Evolutionary conservation across 2,329 filamentous ascomycete species (phyloP).

Genomic region (Ophiostoma australiae): DNA sequence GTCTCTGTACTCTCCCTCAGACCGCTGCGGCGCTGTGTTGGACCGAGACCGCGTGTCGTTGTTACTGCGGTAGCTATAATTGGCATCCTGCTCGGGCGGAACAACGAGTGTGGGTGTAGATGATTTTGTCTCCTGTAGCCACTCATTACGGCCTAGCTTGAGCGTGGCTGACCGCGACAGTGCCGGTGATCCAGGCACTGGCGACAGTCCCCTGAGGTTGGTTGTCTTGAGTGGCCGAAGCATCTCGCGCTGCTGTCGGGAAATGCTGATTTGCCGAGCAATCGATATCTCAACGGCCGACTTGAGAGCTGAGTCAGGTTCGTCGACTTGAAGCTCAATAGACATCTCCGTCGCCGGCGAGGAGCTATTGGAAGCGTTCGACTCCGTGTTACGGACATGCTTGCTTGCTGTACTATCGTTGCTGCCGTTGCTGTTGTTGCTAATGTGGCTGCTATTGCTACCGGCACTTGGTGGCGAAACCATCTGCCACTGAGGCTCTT

Average conservation of each 20-base stretch:
- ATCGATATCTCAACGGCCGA: slow-evolving; percentile 62
- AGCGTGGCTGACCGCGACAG: slow-evolving; percentile 25
- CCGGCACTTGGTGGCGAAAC: slow-evolving; percentile 38
- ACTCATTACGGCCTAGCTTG: slow-evolving; percentile 34
- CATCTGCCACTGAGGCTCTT: slow-evolving; percentile 47
- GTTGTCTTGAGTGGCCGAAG: slow-evolving; percentile 49
- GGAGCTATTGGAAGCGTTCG: background rate
- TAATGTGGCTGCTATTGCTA: slow-evolving; percentile 25
- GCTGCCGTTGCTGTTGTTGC: slow-evolving; percentile 21
- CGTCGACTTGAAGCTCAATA: slow-evolving; percentile 37
- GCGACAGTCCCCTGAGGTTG: slow-evolving; percentile 24
- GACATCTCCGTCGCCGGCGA: slow-evolving; percentile 34
- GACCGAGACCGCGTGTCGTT: background rate
- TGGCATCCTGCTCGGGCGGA: slow-evolving; percentile 30
- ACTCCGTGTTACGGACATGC: background rate
- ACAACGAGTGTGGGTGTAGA: slow-evolving; percentile 45
- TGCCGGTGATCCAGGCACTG: slow-evolving; percentile 1
- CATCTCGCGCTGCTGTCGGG: slow-evolving; percentile 55
- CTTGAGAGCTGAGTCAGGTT: slow-evolving; percentile 42
- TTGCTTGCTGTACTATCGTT: slow-evolving; percentile 24
- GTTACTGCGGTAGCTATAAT: slow-evolving; percentile 13
- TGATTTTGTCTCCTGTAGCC: slow-evolving; percentile 39
- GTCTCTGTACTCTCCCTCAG: slow-evolving; percentile 2
- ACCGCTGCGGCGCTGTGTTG: background rate
- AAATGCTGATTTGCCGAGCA: slow-evolving; percentile 62